Conservation (phyloP, 257 asterid species). For the Ajuga chamaepitys region DNA sequence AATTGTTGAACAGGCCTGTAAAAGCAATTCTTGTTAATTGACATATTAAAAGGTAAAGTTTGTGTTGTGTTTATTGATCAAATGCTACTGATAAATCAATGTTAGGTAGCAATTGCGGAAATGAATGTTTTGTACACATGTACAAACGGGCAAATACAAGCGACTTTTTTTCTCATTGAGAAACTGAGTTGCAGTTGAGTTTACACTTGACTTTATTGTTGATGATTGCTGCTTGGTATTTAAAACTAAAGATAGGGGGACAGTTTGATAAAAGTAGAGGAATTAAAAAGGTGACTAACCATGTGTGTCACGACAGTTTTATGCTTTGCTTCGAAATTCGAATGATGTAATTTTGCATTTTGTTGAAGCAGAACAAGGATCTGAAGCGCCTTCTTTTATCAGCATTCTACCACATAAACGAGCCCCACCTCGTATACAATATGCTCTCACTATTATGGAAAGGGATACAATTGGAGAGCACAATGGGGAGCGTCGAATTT, state of each 20-base stretch:
- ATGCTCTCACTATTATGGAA: slow-evolving; percentile 93
- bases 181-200: neutral
- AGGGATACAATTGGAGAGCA: slow-evolving; percentile 69
- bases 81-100: too few relatives aligned
- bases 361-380: slow-evolving; percentile 63
- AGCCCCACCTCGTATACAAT: slow-evolving; percentile 82
- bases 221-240: neutral
- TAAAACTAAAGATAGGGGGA: neutral
- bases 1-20: neutral
- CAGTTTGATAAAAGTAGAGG: neutral
- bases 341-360: slow-evolving; percentile 6
- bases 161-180: neutral
- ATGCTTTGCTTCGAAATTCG: neutral
- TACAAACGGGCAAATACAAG: too few relatives aligned
- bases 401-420: slow-evolving; percentile 72
- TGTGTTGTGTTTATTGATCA: neutral
- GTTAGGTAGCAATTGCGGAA: too few relatives aligned
- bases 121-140: too few relatives aligned
- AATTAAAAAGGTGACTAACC: neutral
- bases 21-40: neutral
- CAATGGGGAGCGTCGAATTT: slow-evolving; percentile 74
- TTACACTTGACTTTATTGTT: neutral
- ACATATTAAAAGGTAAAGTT: neutral
- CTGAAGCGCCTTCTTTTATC: slow-evolving; percentile 71
- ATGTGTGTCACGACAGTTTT: neutral